Evolutionary conservation across 108 stramenopile species (phyloP).

Genomic region (Nannochloropsis oceanica): DNA sequence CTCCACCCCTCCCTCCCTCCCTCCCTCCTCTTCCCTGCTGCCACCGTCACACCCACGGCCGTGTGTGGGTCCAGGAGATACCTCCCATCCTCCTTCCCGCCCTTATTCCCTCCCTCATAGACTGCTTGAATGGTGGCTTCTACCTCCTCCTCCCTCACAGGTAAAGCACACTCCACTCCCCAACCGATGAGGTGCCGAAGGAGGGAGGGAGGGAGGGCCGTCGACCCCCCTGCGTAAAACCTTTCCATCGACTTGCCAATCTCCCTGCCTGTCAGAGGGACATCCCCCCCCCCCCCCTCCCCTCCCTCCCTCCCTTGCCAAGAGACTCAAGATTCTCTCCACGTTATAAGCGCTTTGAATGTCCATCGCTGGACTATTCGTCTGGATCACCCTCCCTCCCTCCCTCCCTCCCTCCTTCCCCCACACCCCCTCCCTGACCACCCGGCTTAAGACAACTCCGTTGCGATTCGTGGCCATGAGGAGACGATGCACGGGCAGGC

Average conservation of each 20-base stretch:
- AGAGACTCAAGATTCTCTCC: not conserved
- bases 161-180: not conserved
- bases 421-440: not conserved
- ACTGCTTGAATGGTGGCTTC: not conserved
- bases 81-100: not conserved
- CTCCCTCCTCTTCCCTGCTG: not conserved
- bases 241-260: not conserved
- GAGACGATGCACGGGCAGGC: not conserved
- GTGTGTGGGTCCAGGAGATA: constrained; percentile 1
- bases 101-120: not conserved
- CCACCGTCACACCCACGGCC: not conserved
- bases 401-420: not conserved
- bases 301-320: not conserved
- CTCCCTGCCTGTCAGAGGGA: not conserved
- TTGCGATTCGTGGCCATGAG: not conserved
- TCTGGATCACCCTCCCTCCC: not conserved
- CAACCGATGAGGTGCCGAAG: not conserved
- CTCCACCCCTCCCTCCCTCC: not conserved
- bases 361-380: not conserved
- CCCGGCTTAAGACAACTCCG: not conserved
- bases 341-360: not conserved
- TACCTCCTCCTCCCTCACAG: not conserved
- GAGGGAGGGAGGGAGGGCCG: not conserved
- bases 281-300: not conserved
- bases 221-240: not conserved